Evolutionary conservation across 257 asterid species (phyloP).

Genomic region (Thymus mandschuricus): DNA sequence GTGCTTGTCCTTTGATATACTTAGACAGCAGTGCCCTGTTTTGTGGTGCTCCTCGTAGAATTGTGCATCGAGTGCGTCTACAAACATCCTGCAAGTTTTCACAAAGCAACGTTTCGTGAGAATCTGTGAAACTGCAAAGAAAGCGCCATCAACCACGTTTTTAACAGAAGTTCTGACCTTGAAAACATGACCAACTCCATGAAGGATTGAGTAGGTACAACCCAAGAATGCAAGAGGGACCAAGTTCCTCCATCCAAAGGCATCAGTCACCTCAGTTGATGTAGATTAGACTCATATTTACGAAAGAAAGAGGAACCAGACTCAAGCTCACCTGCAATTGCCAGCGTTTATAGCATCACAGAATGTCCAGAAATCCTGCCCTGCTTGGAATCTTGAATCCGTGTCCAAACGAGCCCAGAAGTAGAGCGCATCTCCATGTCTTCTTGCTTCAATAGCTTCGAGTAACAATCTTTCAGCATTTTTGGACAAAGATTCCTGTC

Average conservation of each 20-base stretch:
- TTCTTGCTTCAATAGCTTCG: constrained; percentile 63
- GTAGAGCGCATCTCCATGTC: constrained; percentile 74
- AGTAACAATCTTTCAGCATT: constrained; percentile 67
- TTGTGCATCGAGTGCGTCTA: constrained; percentile 71
- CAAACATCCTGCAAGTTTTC: constrained; percentile 65
- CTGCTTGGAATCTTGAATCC: constrained; percentile 57
- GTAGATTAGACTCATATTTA: not conserved
- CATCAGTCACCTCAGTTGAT: constrained; percentile 39
- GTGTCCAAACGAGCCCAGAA: constrained; percentile 80
- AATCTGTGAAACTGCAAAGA: constrained; percentile 1
- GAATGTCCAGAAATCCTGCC: constrained; percentile 88
- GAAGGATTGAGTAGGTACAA: constrained; percentile 78
- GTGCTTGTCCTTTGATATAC: constrained; percentile 78
- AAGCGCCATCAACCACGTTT: not conserved
- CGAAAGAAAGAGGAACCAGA: not conserved
- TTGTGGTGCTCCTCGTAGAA: constrained; percentile 66
- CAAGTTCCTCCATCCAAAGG: constrained; percentile 72
- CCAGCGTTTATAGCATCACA: constrained; percentile 90
- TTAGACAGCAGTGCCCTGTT: constrained; percentile 65
- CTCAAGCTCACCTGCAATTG: constrained; percentile 77
- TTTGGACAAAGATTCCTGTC: constrained; percentile 71
- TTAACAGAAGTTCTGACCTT: constrained; percentile 48
- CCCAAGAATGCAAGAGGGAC: constrained; percentile 92
- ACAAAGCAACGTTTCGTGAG: constrained; percentile 6
- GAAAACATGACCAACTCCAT: constrained; percentile 91